These are phyloP conservation scores for Vachellia pachyceras DNA, from an alignment of 306 rosid species.

Conservation along the genomic window DNA sequence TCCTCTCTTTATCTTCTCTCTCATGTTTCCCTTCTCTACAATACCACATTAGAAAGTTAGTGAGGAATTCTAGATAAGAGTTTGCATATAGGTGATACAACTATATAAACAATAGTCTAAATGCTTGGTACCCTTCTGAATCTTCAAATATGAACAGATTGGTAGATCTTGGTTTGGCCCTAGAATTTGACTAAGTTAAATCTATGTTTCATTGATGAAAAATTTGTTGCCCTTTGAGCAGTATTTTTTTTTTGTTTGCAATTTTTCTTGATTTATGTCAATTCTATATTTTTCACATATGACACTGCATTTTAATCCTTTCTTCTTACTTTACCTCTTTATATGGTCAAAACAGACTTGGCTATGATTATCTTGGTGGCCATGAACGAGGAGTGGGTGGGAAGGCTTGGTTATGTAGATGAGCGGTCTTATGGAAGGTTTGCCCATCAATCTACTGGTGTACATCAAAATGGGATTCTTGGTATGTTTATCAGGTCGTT, in stretches of 20 bases:
- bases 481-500: conserved; percentile 39
- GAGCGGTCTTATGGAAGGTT: conserved; percentile 84
- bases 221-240: background rate
- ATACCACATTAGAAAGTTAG: too few species aligned
- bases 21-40: too few species aligned
- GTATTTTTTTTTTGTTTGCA: background rate
- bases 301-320: background rate
- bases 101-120: background rate
- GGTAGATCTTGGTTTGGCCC: background rate
- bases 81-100: background rate
- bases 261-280: background rate
- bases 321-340: conserved; percentile 9
- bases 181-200: background rate
- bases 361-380: conserved; percentile 56
- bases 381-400: conserved; percentile 83
- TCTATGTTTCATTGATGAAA: background rate
- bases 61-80: background rate
- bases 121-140: background rate
- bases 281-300: conserved; percentile 8
- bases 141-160: background rate
- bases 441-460: conserved; percentile 67
- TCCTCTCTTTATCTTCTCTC: too few species aligned
- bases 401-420: conserved; percentile 73
- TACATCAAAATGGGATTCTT: conserved; percentile 72
- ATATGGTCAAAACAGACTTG: conserved; percentile 54